A percentile compares a stretch with the other conserved stretches of the same genome.
These are phyloP conservation scores for Sporothrix pallida DNA, from an alignment of 2,329 filamentous ascomycete genomes.

Conservation along the genomic window DNA sequence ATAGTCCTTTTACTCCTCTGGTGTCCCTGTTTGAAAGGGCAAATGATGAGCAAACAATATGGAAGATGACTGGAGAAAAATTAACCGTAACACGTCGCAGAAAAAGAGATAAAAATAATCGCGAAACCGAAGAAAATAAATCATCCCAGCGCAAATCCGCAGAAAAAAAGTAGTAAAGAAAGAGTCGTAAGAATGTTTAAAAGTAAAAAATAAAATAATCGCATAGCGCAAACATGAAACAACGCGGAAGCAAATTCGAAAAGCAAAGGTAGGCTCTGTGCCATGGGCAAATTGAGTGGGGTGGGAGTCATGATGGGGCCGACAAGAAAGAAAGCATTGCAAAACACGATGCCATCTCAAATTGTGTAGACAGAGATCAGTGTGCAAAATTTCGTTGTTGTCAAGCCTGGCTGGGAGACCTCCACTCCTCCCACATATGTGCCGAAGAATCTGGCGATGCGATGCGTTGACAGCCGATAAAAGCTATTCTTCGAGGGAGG, in stretches of 20 bases:
- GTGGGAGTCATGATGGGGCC: background rate
- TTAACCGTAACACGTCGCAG: constrained; percentile 7
- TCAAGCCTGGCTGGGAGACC: background rate
- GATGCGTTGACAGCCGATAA: background rate
- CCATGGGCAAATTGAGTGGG: background rate
- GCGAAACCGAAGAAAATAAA: constrained; percentile 13
- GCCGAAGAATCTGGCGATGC: background rate
- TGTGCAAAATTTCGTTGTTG: background rate
- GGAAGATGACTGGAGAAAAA: background rate
- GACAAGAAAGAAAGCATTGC: background rate
- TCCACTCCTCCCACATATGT: constrained; percentile 19
- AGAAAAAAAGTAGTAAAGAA: background rate
- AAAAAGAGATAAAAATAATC: background rate
- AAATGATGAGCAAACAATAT: background rate
- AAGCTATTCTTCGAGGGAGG: background rate
- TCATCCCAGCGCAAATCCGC: background rate
- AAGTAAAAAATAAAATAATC: background rate
- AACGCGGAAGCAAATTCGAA: background rate
- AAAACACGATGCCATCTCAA: background rate
- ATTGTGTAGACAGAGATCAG: background rate
- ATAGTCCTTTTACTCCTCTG: background rate
- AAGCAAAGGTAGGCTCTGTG: background rate
- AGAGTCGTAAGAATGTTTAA: background rate
- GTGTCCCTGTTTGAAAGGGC: background rate
- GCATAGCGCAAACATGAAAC: background rate